Percentiles rank a stretch among this genome's conserved stretches.
Conservation (phyloP, 768 basidiomycete species). For the Pilatotrama ljubarskyi region DNA sequence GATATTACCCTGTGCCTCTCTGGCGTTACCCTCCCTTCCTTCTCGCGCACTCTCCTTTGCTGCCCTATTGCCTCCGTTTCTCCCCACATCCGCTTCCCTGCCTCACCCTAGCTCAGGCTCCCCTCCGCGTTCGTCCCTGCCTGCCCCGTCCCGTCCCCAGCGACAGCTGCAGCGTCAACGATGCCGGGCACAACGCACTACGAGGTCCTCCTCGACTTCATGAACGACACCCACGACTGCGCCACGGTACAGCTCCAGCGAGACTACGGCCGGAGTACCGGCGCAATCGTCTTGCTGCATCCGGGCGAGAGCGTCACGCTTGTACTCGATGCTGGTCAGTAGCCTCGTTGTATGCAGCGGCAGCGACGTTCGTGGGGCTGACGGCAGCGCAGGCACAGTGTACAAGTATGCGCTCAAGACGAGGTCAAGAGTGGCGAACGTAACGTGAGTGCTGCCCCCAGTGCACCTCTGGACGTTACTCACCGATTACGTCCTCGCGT, state of each 20-base stretch:
- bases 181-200: conserved; percentile 68
- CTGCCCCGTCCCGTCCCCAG: conserved; percentile 10
- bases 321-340: conserved; percentile 56
- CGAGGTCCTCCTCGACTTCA: conserved; percentile 68
- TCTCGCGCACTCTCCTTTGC: conserved; percentile 29
- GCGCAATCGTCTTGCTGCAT: conserved; percentile 55
- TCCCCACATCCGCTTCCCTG: conserved; percentile 21
- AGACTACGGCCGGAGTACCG: conserved; percentile 59
- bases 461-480: not conserved
- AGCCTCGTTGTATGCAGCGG: not conserved
- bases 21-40: conserved; percentile 30
- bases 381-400: conserved; percentile 44
- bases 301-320: conserved; percentile 66
- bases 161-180: not conserved
- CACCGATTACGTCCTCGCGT: not conserved
- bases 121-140: conserved; percentile 17
- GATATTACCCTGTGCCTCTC: conserved; percentile 27
- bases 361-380: not conserved
- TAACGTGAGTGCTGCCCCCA: conserved; percentile 52
- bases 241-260: conserved; percentile 64
- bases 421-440: conserved; percentile 62
- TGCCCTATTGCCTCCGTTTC: conserved; percentile 20
- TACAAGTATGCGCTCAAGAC: conserved; percentile 72
- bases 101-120: conserved; percentile 9
- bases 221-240: conserved; percentile 66